Evolutionary conservation across 441 rosid species (phyloP).

Genomic region (Metrosideros polymorpha): DNA sequence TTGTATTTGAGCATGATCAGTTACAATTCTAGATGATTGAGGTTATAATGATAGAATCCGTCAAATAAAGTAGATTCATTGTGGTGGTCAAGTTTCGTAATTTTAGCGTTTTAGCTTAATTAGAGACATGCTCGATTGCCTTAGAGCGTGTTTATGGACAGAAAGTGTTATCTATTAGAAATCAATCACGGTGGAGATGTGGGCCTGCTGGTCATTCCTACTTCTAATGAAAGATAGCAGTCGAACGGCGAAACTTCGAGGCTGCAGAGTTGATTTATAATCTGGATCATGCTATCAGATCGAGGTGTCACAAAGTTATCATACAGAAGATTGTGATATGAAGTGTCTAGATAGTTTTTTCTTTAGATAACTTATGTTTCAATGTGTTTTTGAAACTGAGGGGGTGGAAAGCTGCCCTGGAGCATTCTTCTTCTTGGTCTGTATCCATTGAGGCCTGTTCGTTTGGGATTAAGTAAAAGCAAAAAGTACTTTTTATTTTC

Average conservation of each 20-base stretch:
- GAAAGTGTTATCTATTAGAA: background rate
- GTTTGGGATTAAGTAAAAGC: background rate
- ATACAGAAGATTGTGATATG: background rate
- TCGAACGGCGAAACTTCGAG: background rate
- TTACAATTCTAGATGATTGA: background rate
- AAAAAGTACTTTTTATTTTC: background rate
- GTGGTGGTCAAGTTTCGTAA: background rate
- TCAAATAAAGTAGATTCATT: background rate
- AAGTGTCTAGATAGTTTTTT: background rate
- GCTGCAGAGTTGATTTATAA: background rate
- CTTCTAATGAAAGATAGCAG: background rate
- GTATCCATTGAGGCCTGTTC: background rate
- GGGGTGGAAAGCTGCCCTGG: accelerated
- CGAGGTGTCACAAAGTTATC: background rate
- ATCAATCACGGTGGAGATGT: background rate
- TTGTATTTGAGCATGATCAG: background rate
- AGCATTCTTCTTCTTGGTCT: background rate
- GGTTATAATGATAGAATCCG: background rate
- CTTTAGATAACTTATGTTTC: background rate
- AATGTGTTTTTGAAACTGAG: background rate
- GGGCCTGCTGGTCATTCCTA: background rate
- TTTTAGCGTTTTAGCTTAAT: background rate
- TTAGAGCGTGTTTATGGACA: background rate
- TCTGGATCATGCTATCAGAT: background rate
- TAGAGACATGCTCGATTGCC: background rate